phyloP scores from a whole-genome alignment of 2,329 filamentous ascomycete species.

The Hypomyces rosellus region DNA sequence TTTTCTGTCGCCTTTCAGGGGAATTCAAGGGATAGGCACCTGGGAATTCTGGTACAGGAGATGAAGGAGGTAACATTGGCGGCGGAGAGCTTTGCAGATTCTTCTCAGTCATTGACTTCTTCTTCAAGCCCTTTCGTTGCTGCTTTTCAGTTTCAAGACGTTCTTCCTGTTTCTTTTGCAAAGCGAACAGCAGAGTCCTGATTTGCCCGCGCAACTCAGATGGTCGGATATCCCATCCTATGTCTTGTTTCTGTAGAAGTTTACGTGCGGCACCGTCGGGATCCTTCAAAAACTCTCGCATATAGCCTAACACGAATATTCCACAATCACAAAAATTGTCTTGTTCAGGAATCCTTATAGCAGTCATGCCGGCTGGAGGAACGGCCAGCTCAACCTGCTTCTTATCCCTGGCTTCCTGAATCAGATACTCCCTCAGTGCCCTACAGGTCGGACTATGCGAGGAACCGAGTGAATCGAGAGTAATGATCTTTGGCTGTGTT shows the following conservation, averaged over 20 bases:
- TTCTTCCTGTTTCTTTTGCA: conserved; percentile 53
- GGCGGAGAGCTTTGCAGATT: conserved; percentile 8
- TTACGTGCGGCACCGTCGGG: conserved; percentile 64
- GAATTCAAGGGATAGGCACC: conserved; percentile 8
- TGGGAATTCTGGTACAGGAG: conserved; percentile 5
- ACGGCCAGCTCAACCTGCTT: conserved; percentile 37
- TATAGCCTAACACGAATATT: conserved; percentile 76
- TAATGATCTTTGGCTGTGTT: conserved; percentile 66
- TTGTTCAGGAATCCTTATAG: conserved; percentile 70
- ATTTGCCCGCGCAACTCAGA: conserved; percentile 58
- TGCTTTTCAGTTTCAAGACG: conserved; percentile 31
- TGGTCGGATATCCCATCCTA: conserved; percentile 48
- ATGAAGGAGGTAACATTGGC: neutral
- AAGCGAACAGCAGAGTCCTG: conserved; percentile 56
- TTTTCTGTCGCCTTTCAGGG: neutral
- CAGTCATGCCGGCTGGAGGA: conserved; percentile 51
- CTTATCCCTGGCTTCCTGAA: conserved; percentile 63
- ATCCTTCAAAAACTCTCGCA: conserved; percentile 71
- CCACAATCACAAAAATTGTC: conserved; percentile 86
- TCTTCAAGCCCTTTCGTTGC: conserved; percentile 21
- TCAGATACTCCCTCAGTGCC: conserved; percentile 69
- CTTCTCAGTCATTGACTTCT: conserved; percentile 5
- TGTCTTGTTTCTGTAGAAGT: conserved; percentile 54
- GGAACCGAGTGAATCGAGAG: conserved; percentile 75
- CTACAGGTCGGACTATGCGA: conserved; percentile 58